Base-by-base conservation (phyloP, 345 rosid genomes). In the Aethionema arabicum region DNA sequence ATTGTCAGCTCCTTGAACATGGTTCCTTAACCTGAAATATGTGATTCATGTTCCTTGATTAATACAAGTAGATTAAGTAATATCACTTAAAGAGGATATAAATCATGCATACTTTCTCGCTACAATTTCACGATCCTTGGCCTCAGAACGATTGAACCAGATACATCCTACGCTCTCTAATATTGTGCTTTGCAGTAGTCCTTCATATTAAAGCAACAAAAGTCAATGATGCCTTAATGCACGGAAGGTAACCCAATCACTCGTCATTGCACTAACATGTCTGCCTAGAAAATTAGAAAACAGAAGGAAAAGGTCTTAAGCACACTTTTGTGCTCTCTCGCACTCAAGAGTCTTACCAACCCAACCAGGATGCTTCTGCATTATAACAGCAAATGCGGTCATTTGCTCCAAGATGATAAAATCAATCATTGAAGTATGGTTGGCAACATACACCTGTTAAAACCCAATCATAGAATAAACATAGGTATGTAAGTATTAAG, bases 351-450 rank as follows among this genome's bases (percentile, higher is more conserved):
- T n/a, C 99, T 82, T 74, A 86, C 99, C 99, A 82, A 90, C 98
- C 99, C 99, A 95, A 61, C 99, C 99, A 75, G 99, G 99, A 82
- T 95, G 99, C 72, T 95, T 95, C 74, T 95, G 99, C 99, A 95
- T 90, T 52, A 95, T 95, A 65, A 90, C 96, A 59, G 99, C 91
- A 73, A 95, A 90, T 67, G 98, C 92, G 29, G 93, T 90, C 97
- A 95, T 88, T 78, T 95, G 98, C 73, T 90, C 99, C 60, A 90
- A 68, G 82, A 95, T 38, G 66, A 95, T 77, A 77, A 95, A 95
- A 81, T 95, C 99, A 56, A 95, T 95, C 99, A 95, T 90, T 62
- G 99, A 95, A 67, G 99, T 95, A 74, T 95, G 99, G 74, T 95
- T 90, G 79, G 95, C 96, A 56, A 90, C 99, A 76, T 75, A 95